These are phyloP conservation scores for Eutrema heterophyllum DNA, from an alignment of 345 rosid genomes.

Conservation along the genomic window DNA sequence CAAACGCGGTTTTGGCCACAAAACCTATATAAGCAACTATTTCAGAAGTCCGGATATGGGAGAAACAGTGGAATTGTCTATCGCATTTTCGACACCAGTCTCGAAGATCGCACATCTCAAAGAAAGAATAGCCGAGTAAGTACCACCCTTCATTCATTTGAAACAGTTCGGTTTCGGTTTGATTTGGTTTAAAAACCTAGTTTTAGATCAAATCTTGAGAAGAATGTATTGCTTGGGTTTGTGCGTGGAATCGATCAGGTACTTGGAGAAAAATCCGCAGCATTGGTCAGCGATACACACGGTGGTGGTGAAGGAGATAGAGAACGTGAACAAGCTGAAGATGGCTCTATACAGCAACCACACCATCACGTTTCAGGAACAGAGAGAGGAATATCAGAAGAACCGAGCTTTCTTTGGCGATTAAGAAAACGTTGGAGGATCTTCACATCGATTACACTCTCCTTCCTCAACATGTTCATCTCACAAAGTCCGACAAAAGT, in stretches of 20 bases:
- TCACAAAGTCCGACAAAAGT: constrained; percentile 22
- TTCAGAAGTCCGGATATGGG: constrained; percentile 84
- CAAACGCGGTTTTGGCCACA: constrained; percentile 52
- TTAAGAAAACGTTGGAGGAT: constrained; percentile 57
- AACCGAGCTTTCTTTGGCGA: constrained; percentile 51
- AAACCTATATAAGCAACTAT: constrained; percentile 65
- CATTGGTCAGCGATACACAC: constrained; percentile 55
- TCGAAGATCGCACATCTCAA: constrained; percentile 53
- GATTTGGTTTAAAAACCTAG: neutral
- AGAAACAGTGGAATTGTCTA: constrained; percentile 59
- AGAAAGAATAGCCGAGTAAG: constrained; percentile 49
- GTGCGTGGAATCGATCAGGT: constrained; percentile 38
- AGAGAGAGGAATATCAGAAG: constrained; percentile 51
- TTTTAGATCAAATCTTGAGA: neutral
- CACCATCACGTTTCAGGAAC: constrained; percentile 65
- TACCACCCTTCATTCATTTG: neutral
- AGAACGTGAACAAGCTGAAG: constrained; percentile 67
- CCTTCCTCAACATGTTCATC: constrained; percentile 54
- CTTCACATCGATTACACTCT: constrained; percentile 53
- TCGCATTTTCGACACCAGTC: constrained; percentile 52
- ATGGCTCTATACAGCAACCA: constrained; percentile 54
- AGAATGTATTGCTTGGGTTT: neutral
- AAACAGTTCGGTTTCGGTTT: neutral
- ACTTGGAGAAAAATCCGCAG: constrained; percentile 61
- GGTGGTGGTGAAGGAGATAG: constrained; percentile 58